These are phyloP conservation scores for Allantophomopsis cytisporea DNA, from an alignment of 2,329 filamentous ascomycete genomes.

Conservation along the genomic window DNA sequence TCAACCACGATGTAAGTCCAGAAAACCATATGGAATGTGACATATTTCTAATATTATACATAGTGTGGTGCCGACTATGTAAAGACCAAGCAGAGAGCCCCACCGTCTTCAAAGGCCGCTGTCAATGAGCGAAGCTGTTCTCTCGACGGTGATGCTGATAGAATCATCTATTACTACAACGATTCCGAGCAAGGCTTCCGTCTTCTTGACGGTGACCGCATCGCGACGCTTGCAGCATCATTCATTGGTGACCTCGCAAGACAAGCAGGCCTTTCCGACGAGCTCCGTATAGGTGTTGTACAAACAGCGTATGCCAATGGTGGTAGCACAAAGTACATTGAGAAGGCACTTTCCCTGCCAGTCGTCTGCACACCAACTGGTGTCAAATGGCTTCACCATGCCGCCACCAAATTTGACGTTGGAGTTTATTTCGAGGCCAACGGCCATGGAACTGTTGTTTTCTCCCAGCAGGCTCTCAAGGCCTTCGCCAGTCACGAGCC, in stretches of 20 bases:
- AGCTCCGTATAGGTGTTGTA: conserved; percentile 84
- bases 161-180: conserved; percentile 88
- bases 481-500: conserved; percentile 69
- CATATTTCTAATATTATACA: conserved; percentile 6
- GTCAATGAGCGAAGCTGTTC: conserved; percentile 74
- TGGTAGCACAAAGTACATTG: conserved; percentile 82
- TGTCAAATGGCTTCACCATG: conserved; percentile 95
- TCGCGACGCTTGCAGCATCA: conserved; percentile 83
- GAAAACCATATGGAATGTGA: not conserved
- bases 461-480: conserved; percentile 72
- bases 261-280: conserved; percentile 63
- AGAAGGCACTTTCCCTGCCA: conserved; percentile 75
- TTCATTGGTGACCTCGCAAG: conserved; percentile 85
- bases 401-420: conserved; percentile 87
- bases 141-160: conserved; percentile 89
- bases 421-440: conserved; percentile 99
- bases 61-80: conserved; percentile 93
- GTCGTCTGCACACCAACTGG: conserved; percentile 90
- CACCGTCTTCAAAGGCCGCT: conserved; percentile 66
- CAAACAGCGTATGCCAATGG: conserved; percentile 98
- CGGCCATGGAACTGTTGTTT: conserved; percentile 91
- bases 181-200: conserved; percentile 75
- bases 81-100: conserved; percentile 90
- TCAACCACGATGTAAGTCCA: conserved; percentile 68
- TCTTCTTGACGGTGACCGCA: conserved; percentile 91